These are phyloP conservation scores for Claviceps digitariae DNA, from an alignment of 2,329 filamentous ascomycete genomes.

Conservation along the genomic window DNA sequence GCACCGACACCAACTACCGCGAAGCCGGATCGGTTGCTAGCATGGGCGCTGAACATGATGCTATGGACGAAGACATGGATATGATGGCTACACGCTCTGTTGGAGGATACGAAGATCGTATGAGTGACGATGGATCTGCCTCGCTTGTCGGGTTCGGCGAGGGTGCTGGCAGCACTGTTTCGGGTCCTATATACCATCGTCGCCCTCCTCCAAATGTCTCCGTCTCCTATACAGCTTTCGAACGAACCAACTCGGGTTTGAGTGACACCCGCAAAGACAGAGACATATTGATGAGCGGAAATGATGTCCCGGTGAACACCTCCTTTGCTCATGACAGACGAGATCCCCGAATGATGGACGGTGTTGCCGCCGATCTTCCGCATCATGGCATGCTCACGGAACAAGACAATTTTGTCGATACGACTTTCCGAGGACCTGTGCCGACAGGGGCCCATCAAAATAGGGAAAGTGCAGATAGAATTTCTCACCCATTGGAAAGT, in stretches of 20 bases:
- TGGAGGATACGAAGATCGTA: slow-evolving; percentile 50
- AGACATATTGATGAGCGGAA: slow-evolving; percentile 18
- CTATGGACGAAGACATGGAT: slow-evolving; percentile 42
- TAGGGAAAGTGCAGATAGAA: slow-evolving; percentile 49
- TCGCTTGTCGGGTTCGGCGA: slow-evolving; percentile 88
- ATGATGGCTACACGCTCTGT: slow-evolving; percentile 31
- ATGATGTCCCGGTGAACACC: slow-evolving; percentile 31
- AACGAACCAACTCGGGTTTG: slow-evolving; percentile 38
- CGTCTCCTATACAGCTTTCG: slow-evolving; percentile 26
- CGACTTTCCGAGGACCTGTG: slow-evolving; percentile 45
- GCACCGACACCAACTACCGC: slow-evolving; percentile 48
- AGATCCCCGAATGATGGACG: slow-evolving; percentile 54
- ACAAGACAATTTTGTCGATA: slow-evolving; percentile 48
- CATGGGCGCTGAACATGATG: slow-evolving; percentile 26
- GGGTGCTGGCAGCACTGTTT: slow-evolving; percentile 74
- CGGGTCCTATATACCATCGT: slow-evolving; percentile 58
- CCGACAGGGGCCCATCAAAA: slow-evolving; percentile 21
- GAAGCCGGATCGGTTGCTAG: slow-evolving; percentile 49
- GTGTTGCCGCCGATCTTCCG: slow-evolving; percentile 44
- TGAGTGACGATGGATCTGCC: slow-evolving; percentile 74
- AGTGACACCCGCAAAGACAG: slow-evolving; percentile 30
- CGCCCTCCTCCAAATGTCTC: slow-evolving; percentile 28
- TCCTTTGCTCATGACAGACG: slow-evolving; percentile 36
- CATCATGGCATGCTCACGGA: slow-evolving; percentile 31
- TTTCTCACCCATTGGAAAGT: slow-evolving; percentile 43